Evolutionary conservation across 805 yeast genomes (phyloP).

Genomic region (Metschnikowia cerradonensis): DNA sequence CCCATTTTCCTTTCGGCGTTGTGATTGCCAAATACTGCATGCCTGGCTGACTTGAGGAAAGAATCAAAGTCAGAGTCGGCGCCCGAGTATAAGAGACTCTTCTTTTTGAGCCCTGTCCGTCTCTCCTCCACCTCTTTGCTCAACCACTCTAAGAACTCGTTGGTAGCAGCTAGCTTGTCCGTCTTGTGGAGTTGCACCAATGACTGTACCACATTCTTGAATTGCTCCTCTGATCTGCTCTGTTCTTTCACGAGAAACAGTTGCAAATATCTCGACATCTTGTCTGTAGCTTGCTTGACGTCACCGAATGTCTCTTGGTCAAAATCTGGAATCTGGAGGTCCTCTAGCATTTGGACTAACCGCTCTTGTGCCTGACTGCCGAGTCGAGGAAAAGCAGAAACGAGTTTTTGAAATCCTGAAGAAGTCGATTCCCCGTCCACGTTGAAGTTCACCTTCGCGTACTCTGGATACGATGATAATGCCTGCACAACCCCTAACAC

Average conservation of each 20-base stretch:
- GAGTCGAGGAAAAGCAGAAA: slow-evolving; percentile 26
- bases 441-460: slow-evolving; percentile 27
- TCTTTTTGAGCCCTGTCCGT: slow-evolving; percentile 18
- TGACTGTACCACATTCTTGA: slow-evolving; percentile 26
- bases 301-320: slow-evolving; percentile 2
- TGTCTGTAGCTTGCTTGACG: slow-evolving; percentile 20
- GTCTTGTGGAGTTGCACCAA: slow-evolving; percentile 32
- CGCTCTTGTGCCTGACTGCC: slow-evolving; percentile 34
- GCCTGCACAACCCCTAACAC: slow-evolving; percentile 51
- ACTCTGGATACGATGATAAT: slow-evolving; percentile 33
- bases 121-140: slow-evolving; percentile 37
- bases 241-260: slow-evolving; percentile 23
- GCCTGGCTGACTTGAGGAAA: slow-evolving; percentile 45
- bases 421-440: slow-evolving; percentile 8
- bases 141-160: slow-evolving; percentile 63
- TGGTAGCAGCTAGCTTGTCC: slow-evolving; percentile 23
- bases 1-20: slow-evolving; percentile 58
- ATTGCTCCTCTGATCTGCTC: slow-evolving; percentile 32
- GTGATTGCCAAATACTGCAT: slow-evolving; percentile 74
- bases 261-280: slow-evolving; percentile 38
- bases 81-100: slow-evolving; percentile 28
- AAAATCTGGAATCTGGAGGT: slow-evolving; percentile 25
- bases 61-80: slow-evolving; percentile 36
- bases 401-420: slow-evolving; percentile 22
- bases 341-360: slow-evolving; percentile 45